These are phyloP conservation scores for Polymyxa betae DNA, from an alignment of 208 protist genomes.

Conservation along the genomic window DNA sequence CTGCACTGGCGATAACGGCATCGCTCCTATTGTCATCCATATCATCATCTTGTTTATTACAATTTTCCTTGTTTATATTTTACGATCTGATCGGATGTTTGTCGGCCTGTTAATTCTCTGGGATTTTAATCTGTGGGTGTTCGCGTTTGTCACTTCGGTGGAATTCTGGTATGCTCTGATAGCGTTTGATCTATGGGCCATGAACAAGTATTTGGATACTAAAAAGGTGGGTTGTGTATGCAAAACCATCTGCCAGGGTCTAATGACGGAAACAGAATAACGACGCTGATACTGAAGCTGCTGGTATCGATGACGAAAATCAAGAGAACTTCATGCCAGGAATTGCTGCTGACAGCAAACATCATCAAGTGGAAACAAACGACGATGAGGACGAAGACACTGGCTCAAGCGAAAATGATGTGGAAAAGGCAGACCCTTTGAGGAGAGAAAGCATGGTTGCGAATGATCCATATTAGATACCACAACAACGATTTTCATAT, in stretches of 20 bases:
- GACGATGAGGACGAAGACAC: background rate
- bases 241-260: background rate
- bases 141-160: background rate
- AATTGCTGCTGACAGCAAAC: no score
- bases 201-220: constrained; percentile 49
- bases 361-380: background rate
- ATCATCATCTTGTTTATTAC: background rate
- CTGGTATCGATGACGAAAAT: background rate
- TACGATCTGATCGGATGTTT: constrained; percentile 10
- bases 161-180: constrained; percentile 34
- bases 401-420: background rate
- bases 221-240: constrained; percentile 12
- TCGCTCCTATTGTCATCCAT: constrained; percentile 38
- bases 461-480: no score
- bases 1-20: background rate
- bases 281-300: background rate
- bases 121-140: background rate
- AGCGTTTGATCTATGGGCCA: constrained; percentile 4
- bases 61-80: constrained; percentile 24
- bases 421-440: no score
- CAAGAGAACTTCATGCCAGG: background rate
- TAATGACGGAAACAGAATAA: background rate
- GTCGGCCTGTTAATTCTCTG: background rate
- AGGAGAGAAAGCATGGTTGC: no score
- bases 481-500: no score